Conservation (phyloP, 371 early-diverging fungal species). For the Actinomortierella ambigua region DNA sequence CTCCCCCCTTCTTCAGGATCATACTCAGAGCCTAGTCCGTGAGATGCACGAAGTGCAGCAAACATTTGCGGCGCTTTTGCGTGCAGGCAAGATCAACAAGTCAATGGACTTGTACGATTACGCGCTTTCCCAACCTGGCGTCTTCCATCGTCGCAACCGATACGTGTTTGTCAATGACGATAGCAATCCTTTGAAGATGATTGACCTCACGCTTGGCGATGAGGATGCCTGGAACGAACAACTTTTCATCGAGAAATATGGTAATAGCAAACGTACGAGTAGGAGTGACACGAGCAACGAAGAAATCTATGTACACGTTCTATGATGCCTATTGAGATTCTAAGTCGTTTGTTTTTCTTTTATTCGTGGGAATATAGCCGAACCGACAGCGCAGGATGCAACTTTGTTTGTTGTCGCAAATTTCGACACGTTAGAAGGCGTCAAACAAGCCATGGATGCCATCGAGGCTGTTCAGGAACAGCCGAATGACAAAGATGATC, state of each 20-base stretch:
- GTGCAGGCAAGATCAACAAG: slow-evolving; percentile 54
- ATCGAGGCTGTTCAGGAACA: slow-evolving; percentile 9
- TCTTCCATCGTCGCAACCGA: slow-evolving; percentile 64
- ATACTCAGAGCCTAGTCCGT: no score
- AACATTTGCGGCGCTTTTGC: slow-evolving; percentile 47
- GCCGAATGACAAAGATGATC: slow-evolving; percentile 10
- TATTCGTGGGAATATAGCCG: slow-evolving; percentile 13
- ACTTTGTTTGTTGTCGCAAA: slow-evolving; percentile 62
- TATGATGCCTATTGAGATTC: slow-evolving; percentile 33
- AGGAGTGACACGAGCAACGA: slow-evolving; percentile 16
- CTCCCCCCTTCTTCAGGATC: slow-evolving; percentile 31
- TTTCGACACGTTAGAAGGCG: slow-evolving; percentile 56
- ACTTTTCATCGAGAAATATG: neutral
- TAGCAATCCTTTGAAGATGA: slow-evolving; percentile 56
- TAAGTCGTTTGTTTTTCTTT: no score
- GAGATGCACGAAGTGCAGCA: no score
- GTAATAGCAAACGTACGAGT: slow-evolving; percentile 6
- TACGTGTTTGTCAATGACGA: slow-evolving; percentile 64
- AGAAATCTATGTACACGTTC: slow-evolving; percentile 20
- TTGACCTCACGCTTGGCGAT: slow-evolving; percentile 38
- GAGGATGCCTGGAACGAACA: slow-evolving; percentile 7
- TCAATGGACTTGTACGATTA: slow-evolving; percentile 68
- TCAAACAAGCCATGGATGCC: slow-evolving; percentile 55
- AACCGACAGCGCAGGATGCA: slow-evolving; percentile 16
- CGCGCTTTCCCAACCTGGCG: slow-evolving; percentile 64